Base-by-base conservation (phyloP, 2,329 filamentous ascomycete species). In the Microcera coccophila region DNA sequence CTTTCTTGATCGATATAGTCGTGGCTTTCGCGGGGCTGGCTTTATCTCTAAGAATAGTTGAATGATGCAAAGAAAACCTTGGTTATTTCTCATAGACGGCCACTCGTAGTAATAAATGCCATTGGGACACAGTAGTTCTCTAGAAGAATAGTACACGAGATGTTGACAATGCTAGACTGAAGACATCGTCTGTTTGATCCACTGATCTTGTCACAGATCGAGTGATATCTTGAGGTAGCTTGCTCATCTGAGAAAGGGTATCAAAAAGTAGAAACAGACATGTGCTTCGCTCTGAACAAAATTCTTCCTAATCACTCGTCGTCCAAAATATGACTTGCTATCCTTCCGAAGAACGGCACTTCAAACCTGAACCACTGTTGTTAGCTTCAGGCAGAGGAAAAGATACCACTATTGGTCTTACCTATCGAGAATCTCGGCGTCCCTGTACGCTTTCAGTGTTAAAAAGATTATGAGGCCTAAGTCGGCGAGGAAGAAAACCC, bases 271-370 rank as follows among this genome's bases (percentile, higher is more conserved):
- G 20, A 39, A 40, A 36, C 34, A 35, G 26, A 26, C 34, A 38
- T 37, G 28, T n/a, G 36, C 36, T 36, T 26, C 33, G 41, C 21
- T 17, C 22, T 43, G 34, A 29, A n/a, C 31, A 19, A 26, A 45
- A 41, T 36, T 32, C n/a, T 3, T 15, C 31, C 15, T 20, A 19
- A 34, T 49, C 59, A 70, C 50, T 96, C 93, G 61, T 95, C 87
- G 59, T 96, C 91, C 44, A 97, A 76, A 61, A 96, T 91, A 19
- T 85, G 85, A 66, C 85, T 95, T 33, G 93, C 93, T 55, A 96
- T 71, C 32, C 75, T 75, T 4, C 93, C 93, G 59, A 97, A 85
- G 59, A 95, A 81, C 0, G 91, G 91, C 2, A 96, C 76, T 65
- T 97, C 90, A 49, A 84, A 94, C 62, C 91, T 81, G 26, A 4